Evolutionary conservation across 164 flowering plant genomes (phyloP).

Genomic region (Chloranthus sessilifolius): DNA sequence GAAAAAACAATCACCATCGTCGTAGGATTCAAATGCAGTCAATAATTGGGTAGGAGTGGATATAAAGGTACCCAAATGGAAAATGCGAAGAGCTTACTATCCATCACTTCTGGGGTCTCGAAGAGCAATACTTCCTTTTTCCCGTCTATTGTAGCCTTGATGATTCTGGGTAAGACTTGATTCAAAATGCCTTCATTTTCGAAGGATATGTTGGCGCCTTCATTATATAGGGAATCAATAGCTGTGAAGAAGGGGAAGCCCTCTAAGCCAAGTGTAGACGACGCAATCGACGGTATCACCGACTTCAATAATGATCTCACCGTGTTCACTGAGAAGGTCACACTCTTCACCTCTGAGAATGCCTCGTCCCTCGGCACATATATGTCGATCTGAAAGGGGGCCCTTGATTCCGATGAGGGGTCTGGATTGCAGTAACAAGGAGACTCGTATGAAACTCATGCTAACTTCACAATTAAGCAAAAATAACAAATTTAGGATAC

Average conservation of each 20-base stretch:
- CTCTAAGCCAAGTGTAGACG: slow-evolving; percentile 2
- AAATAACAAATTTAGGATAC: no score
- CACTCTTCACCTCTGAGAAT: slow-evolving; percentile 26
- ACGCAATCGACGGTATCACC: slow-evolving; percentile 20
- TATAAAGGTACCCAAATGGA: not conserved
- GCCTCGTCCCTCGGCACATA: slow-evolving; percentile 44
- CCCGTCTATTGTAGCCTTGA: slow-evolving; percentile 11
- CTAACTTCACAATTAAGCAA: no score
- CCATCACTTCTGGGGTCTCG: slow-evolving; percentile 26
- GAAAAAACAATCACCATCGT: no score
- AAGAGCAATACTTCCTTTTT: slow-evolving; percentile 24
- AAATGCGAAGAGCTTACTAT: slow-evolving; percentile 14
- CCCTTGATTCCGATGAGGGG: slow-evolving; percentile 24
- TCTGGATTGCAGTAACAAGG: no score
- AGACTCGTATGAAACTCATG: no score
- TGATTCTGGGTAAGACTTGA: slow-evolving; percentile 15
- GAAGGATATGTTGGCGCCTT: slow-evolving; percentile 18
- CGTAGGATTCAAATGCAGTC: no score
- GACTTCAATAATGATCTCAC: slow-evolving; percentile 17
- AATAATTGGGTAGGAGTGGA: not conserved
- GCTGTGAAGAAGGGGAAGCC: slow-evolving; percentile 33
- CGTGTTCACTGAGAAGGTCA: slow-evolving; percentile 12
- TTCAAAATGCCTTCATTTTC: slow-evolving; percentile 1
- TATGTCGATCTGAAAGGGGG: not conserved
- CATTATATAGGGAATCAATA: slow-evolving; percentile 28